Base-by-base conservation (phyloP, 768 basidiomycete genomes). In the Steccherinum ochraceum region DNA sequence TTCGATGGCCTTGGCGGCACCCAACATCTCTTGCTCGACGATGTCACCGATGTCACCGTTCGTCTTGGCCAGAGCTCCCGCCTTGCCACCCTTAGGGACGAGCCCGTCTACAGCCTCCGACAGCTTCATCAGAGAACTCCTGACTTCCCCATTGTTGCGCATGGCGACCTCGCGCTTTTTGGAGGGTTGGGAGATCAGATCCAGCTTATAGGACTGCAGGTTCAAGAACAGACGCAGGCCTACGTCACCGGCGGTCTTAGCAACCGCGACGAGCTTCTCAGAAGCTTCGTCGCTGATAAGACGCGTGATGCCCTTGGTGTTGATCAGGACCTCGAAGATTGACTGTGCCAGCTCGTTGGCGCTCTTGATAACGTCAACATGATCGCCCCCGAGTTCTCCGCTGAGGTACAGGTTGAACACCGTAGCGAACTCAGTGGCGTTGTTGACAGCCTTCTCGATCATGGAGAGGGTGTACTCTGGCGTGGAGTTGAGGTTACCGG, bases 391-490 rank as follows among this genome's bases (percentile, higher is more conserved):
- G 41, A 73, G 73, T 56, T 95, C 92, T 20, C 86, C 86, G 53
- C 83, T 79, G 19, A 98, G 79, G 68, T 90, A 91, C 10, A 96
- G 80, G 64, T 93, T 92, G 73, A 92, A 98, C 51, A 93, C 77
- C 16, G 88, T 89, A 10, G 95, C 96, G 61, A 99, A 98, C 62
- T 99, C 95, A 44, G 84, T 97, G 13, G 94, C 92, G 60, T 89
- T 95, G 66, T 89, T 94, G 64, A 87, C 72, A 1, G 93, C 87
- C 71, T 97, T 97, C 68, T 99, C 96, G 62, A 98, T 92, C 87
- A 98, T 94, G 1, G 96, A 96, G 16, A 97, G 74, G 1, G 93
- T 95, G 66, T 98, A 98, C 65, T 97, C 95, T 3, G 96, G 96
- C 0, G 96, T 98, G n/a, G 95, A 92, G 63, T 90, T 95, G 58